Evolutionary conservation across 2,329 filamentous ascomycete species (phyloP), one percentile per base, ranked within the genome.

Genomic region (Aspergillus sp.): DNA sequence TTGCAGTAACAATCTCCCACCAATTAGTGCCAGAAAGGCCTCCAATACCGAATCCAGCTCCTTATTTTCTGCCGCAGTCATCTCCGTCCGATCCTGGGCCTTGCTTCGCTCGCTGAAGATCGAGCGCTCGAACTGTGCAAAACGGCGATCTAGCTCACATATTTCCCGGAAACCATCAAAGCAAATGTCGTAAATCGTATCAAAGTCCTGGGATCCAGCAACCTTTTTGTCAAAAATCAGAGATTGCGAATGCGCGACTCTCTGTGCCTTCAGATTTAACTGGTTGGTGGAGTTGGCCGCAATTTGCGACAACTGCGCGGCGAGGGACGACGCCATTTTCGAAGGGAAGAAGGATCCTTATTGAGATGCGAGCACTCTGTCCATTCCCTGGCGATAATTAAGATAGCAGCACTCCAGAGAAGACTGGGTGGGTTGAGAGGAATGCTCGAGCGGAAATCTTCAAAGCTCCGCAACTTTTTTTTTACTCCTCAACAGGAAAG

Each of bases 61-160:
- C 64, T 85, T 82, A 76, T 97, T 98, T 72, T 98, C 90, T 59
- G 83, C 81, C 30, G 83, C 82, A 15, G 88, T 93, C 84, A 98
- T 89, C 76, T 95, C 89, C 20, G 86, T 89, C 53, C 95, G 85
- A 72, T 99, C 95, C 70, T 96, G 88, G 61, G 85, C 83, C 73
- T 92, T 93, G 77, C 93, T 97, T 78, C 96, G 90, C 67, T 95
- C 90, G 79, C 90, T 96, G 82, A 98, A 99, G 56, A 99, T 82
- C 53, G 86, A 93, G 56, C 83, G 81, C 60, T 85, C 83, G 71
- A 93, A 99, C 36, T 83, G 80, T 13, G 82, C 70, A 68, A 97
- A 98, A 57, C 92, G 86, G 22, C 81, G 74, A 72, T 99, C 96
- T 53, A 99, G 82, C 64, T 87, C 85, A 75, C 95, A 98, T 57